Evolutionary conservation across 1,284 basidiomycete genomes (phyloP).

Genomic region (Pulveroboletus sp.): DNA sequence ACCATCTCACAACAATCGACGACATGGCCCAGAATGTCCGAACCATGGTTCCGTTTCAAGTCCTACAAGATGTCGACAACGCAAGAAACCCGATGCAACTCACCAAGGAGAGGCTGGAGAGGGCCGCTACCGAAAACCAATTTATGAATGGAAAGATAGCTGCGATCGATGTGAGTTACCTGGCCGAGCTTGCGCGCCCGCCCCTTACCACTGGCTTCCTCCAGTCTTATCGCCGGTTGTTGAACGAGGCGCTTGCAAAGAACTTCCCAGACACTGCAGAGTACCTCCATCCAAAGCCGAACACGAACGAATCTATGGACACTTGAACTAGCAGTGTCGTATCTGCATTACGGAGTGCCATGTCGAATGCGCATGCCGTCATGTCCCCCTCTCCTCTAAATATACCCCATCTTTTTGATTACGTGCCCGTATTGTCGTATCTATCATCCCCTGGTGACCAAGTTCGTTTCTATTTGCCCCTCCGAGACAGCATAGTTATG

Average conservation of each 20-base stretch:
- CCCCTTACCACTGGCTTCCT: neutral
- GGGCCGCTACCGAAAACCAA: constrained; percentile 82
- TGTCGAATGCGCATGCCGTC: neutral
- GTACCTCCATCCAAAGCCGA: constrained; percentile 24
- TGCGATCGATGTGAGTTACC: constrained; percentile 61
- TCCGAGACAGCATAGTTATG: constrained; percentile 12
- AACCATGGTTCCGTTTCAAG: constrained; percentile 71
- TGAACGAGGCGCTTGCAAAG: constrained; percentile 36
- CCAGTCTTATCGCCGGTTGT: constrained; percentile 37
- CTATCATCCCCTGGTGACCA: constrained; percentile 6
- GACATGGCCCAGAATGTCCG: constrained; percentile 58
- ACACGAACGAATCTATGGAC: constrained; percentile 11
- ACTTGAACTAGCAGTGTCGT: constrained; percentile 5
- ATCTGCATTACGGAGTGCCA: constrained; percentile 1
- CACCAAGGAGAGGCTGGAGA: constrained; percentile 74
- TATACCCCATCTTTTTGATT: constrained; percentile 1
- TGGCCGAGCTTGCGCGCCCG: neutral
- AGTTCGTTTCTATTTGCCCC: constrained; percentile 1
- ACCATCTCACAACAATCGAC: constrained; percentile 63
- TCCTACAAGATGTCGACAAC: constrained; percentile 74
- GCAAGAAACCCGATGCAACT: constrained; percentile 77
- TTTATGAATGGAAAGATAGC: constrained; percentile 88
- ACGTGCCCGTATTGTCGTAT: constrained; percentile 12
- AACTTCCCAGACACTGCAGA: constrained; percentile 36
- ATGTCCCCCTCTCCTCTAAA: constrained; percentile 1